A percentile compares a stretch with the other conserved stretches of the same genome.
phyloP scores from a whole-genome alignment of 2,329 filamentous ascomycete genomes.

The Aspergillus brunneoviolaceus region DNA sequence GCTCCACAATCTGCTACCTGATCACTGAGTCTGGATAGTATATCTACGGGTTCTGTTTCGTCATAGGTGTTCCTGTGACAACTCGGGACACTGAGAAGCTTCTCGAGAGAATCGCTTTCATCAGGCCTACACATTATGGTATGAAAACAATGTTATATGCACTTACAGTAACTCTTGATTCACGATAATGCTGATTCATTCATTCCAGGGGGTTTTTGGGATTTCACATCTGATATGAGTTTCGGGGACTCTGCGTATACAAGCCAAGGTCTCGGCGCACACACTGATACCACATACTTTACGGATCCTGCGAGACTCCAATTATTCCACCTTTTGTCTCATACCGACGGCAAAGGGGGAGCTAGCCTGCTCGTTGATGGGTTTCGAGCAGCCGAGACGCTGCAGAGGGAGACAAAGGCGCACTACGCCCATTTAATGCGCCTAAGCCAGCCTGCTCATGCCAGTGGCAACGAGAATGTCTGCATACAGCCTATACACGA shows the following conservation, averaged over 20 bases:
- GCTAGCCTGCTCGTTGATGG: slow-evolving; percentile 82
- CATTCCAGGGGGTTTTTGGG: slow-evolving; percentile 64
- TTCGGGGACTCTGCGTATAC: slow-evolving; percentile 92
- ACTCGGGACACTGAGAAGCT: slow-evolving; percentile 72
- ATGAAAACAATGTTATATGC: slow-evolving; percentile 33
- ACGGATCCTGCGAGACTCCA: slow-evolving; percentile 88
- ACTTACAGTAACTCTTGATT: background rate
- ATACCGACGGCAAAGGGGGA: slow-evolving; percentile 66
- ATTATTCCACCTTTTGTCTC: slow-evolving; percentile 86
- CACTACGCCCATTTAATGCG: slow-evolving; percentile 60
- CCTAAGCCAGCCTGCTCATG: slow-evolving; percentile 70
- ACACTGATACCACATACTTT: slow-evolving; percentile 97
- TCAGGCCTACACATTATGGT: slow-evolving; percentile 89
- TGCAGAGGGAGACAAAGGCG: slow-evolving; percentile 55
- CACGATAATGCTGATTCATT: slow-evolving; percentile 4
- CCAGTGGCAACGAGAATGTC: slow-evolving; percentile 82
- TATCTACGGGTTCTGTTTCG: slow-evolving; percentile 72
- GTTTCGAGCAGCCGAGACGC: slow-evolving; percentile 66
- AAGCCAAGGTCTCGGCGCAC: slow-evolving; percentile 73
- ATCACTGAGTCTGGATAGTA: slow-evolving; percentile 49
- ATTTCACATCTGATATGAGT: slow-evolving; percentile 85
- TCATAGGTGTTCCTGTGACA: slow-evolving; percentile 66
- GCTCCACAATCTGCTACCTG: background rate
- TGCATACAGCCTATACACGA: slow-evolving; percentile 70
- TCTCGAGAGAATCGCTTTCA: slow-evolving; percentile 78